Base-by-base conservation (phyloP, 2,329 filamentous ascomycete genomes). In the Nothomitra cinnamomea region DNA sequence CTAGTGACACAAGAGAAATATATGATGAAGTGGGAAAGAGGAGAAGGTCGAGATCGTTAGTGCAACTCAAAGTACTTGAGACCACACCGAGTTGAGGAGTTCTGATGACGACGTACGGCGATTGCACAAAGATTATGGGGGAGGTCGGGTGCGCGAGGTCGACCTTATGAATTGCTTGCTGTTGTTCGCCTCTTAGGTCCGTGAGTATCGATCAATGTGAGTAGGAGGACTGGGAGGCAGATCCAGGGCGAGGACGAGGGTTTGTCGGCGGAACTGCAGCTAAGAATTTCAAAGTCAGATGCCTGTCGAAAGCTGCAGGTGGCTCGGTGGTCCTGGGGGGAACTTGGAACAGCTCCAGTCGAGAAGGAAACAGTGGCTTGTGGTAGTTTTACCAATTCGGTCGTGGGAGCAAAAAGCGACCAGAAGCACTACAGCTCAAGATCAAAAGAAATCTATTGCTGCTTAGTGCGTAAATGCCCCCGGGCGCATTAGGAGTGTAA, bases 111-210 rank as follows among this genome's bases (percentile, higher is more conserved):
- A 35, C 25, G 28, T 17, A 17, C 7, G 25, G 45, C 15, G 45
- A 48, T 28, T 48, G 43, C 43, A 48, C 43, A 48, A 17, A 17
- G 24, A 28, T 5, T 32, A 32, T 32, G 28, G 28, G n/a, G 28
- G 28, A 32, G 28, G 28, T 10, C 28, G 22, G 45, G 45, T 49
- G 45, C 45, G 45, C 45, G 45, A 49, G 45, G 45, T 10, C 45
- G 45, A 49, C 32, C 45, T 49, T 49, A 49, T 49, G 43, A 49
- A 48, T 48, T 48, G 21, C 41, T 19, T 45, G 41, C 43, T 32
- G 45, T 49, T 49, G 25, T 24, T 28, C 45, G 25, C 24, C 21
- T 47, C 45, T 41, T 15, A 35, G 45, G 45, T 49, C 45, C 24
- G 45, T 49, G 45, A 49, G 19, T 35, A 17, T 35, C 15, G 25